Conservation (phyloP, 2,329 filamentous ascomycete genomes). For the Epicoccum nigrum region DNA sequence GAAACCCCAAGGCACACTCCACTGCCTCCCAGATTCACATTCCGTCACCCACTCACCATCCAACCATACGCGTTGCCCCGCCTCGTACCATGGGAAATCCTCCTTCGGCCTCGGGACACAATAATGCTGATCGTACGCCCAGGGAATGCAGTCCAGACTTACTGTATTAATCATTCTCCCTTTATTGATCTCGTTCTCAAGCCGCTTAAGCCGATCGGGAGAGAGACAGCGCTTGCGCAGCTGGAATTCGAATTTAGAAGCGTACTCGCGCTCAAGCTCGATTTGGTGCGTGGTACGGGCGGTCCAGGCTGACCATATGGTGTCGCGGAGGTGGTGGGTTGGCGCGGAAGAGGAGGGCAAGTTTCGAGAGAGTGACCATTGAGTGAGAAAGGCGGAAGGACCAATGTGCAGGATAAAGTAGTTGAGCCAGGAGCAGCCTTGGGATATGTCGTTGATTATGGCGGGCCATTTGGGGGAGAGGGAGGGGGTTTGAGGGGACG, state of each 20-base stretch:
- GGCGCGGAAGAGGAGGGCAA: neutral
- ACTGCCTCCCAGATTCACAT: neutral
- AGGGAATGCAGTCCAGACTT: conserved; percentile 28
- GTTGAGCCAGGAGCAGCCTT: conserved; percentile 30
- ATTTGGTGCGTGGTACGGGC: conserved; percentile 17
- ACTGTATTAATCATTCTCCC: conserved; percentile 25
- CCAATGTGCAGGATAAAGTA: conserved; percentile 23
- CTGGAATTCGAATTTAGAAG: conserved; percentile 23
- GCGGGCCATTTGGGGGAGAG: conserved; percentile 13
- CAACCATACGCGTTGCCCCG: conserved; percentile 9
- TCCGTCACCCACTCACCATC: conserved; percentile 3
- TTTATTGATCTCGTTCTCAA: conserved; percentile 17
- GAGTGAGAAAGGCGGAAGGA: conserved; percentile 14
- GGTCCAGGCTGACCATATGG: conserved; percentile 15
- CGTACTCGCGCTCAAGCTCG: conserved; percentile 25
- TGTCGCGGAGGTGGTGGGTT: conserved; percentile 9
- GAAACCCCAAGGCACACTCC: conserved; percentile 8
- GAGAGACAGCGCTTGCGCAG: conserved; percentile 23
- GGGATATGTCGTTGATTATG: conserved; percentile 19
- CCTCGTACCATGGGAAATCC: conserved; percentile 24
- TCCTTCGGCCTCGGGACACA: conserved; percentile 5
- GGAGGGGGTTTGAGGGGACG: neutral
- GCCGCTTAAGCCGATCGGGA: conserved; percentile 9
- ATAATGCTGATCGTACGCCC: conserved; percentile 24
- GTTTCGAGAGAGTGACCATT: conserved; percentile 15